phyloP scores from a whole-genome alignment of 495 filamentous ascomycete species.

The Aspergillus panamensis region DNA sequence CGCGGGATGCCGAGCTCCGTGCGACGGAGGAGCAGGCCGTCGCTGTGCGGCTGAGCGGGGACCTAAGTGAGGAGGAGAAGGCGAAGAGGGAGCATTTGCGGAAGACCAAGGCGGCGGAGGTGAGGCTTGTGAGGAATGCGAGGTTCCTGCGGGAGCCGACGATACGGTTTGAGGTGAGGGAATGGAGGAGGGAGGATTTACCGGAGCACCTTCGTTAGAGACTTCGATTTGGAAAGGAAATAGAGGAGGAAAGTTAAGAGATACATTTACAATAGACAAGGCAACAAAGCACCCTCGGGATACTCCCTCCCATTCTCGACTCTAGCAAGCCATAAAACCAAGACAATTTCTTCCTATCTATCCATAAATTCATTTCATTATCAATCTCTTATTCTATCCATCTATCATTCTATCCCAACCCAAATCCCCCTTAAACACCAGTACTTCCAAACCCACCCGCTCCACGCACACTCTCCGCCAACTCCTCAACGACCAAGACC shows the following conservation, averaged over 20 bases:
- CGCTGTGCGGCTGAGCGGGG: slow-evolving; percentile 18
- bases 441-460: slow-evolving; percentile 95
- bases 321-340: too few species aligned
- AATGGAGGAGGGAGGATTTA: slow-evolving; percentile 37
- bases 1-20: slow-evolving; percentile 55
- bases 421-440: slow-evolving; percentile 43
- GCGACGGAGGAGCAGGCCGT: slow-evolving; percentile 7
- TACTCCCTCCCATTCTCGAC: too few species aligned
- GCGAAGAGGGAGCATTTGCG: slow-evolving; percentile 63
- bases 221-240: background rate
- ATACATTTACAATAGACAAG: too few species aligned
- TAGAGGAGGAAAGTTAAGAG: background rate
- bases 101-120: slow-evolving; percentile 72
- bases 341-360: too few species aligned
- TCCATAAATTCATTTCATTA: too few species aligned
- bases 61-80: slow-evolving; percentile 44
- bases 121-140: slow-evolving; percentile 71
- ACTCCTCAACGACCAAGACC: slow-evolving; percentile 76
- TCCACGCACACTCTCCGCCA: slow-evolving; percentile 88
- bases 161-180: slow-evolving; percentile 34
- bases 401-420: background rate
- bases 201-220: slow-evolving; percentile 13
- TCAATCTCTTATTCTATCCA: background rate
- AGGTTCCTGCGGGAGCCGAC: slow-evolving; percentile 60
- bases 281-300: background rate